A percentile compares a stretch with the other conserved stretches of the same genome.
Conservation (phyloP, 202 grass and related monocot species). For the Carex sylvatica region DNA sequence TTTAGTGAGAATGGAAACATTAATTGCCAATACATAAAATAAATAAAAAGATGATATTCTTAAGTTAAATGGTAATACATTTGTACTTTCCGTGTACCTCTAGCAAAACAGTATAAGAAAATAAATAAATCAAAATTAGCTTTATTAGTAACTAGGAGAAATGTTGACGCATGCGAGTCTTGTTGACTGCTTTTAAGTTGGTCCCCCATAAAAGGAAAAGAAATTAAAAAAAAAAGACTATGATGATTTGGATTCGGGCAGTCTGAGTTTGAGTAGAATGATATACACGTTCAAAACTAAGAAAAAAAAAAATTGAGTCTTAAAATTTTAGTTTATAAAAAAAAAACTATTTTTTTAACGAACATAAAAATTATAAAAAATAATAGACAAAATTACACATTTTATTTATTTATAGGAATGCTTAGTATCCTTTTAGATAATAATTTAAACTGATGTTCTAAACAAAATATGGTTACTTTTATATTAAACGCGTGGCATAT, state of each 20-base stretch:
- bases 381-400: too few species aligned
- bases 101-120: not conserved
- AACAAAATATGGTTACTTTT: too few species aligned
- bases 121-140: not conserved
- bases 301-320: too few species aligned
- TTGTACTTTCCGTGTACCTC: not conserved
- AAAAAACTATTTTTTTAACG: too few species aligned
- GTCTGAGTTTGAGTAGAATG: too few species aligned
- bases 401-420: too few species aligned
- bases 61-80: not conserved
- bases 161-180: constrained; percentile 14
- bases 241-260: not conserved
- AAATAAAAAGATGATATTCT: not conserved
- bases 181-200: constrained; percentile 28
- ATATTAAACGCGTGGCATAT: too few species aligned
- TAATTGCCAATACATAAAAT: not conserved
- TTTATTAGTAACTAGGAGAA: constrained; percentile 1
- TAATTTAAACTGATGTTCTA: too few species aligned
- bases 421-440: too few species aligned
- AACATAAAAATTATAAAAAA: too few species aligned
- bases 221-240: not conserved
- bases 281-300: too few species aligned
- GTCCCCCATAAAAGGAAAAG: constrained; percentile 15
- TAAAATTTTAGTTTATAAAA: too few species aligned
- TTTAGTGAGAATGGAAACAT: not conserved